phyloP scores from a whole-genome alignment of 2,329 filamentous ascomycete species.

The Ceratocystis cubensis region DNA sequence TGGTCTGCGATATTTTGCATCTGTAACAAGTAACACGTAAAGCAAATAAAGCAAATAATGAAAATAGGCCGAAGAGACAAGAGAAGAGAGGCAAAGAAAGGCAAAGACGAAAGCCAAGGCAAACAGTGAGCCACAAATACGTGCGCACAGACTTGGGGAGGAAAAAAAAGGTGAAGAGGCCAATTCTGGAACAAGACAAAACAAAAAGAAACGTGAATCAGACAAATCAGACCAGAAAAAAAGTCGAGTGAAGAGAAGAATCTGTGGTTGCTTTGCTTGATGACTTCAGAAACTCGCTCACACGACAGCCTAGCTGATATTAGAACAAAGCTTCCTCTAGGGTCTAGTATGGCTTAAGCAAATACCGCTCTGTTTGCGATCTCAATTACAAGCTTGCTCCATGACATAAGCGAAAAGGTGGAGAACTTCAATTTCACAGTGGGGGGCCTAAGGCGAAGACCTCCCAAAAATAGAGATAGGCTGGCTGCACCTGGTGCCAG shows the following conservation, averaged over 20 bases:
- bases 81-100: neutral
- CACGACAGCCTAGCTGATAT: too few species aligned
- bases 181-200: neutral
- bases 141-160: neutral
- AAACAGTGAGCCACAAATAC: neutral
- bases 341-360: too few species aligned
- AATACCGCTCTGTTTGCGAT: too few species aligned
- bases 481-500: neutral
- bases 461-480: neutral
- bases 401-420: constrained; percentile 1
- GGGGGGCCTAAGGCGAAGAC: too few species aligned
- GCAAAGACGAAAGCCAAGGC: neutral
- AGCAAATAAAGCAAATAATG: neutral
- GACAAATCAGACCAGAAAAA: neutral
- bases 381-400: too few species aligned
- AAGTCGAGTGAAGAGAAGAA: neutral
- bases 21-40: constrained; percentile 3
- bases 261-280: neutral
- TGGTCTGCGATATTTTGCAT: constrained; percentile 2
- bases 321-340: too few species aligned
- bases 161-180: neutral
- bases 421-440: neutral
- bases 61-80: neutral
- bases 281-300: neutral
- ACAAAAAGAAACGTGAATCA: neutral